Evolutionary conservation across 352 stramenopile species (phyloP), one percentile per base, ranked within the genome.

Genomic region (Phytopythium ostracodes): DNA sequence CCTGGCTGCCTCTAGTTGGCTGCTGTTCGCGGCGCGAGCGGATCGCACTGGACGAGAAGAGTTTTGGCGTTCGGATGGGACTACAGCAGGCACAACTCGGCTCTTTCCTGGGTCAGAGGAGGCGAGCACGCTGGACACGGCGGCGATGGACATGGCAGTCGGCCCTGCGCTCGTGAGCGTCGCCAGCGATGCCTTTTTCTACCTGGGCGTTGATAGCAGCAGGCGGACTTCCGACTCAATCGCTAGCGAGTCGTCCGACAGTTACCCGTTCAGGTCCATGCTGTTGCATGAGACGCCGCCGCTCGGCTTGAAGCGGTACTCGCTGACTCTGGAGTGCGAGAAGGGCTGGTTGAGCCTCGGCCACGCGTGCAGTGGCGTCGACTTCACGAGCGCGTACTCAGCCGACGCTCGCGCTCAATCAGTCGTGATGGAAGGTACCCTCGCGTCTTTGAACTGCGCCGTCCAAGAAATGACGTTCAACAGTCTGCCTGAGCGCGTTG

Each of bases 1-100:
- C 7, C 54, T 47, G 29, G 24, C 15, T 18, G 54, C 35, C 17
- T 51, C 50, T 0, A 51, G 22, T 4, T 20, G 29, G 22, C 49
- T 72, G 9, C 52, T 78, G 8, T 87, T 89, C 51, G 58, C 68
- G 50, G 79, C 75, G 22, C 68, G 72, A 55, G 64, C 49, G 4
- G 72, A 79, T 40, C 66, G 63, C 25, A 67, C 80, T 46, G 49
- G 50, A 10, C 58, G 62, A 25, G 67, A 63, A 17, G 70, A 82
- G 38, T 77, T 94, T 40, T 94, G 84, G 84, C 38, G 64, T 22
- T 84, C 74, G 17, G 79, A 92, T 56, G 80, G 81, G 17, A 89
- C 70, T 0, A 31, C 25, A 2, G 24, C 33, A 20, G 76, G 68
- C 5, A 91, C 79, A 25, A 68, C 42, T 5, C 67, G 68, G 31